Percentiles rank a stretch among this genome's conserved stretches.
These are phyloP conservation scores for Zygosaccharomyces sapae DNA, from an alignment of 1,139 yeast genomes.

Conservation along the genomic window DNA sequence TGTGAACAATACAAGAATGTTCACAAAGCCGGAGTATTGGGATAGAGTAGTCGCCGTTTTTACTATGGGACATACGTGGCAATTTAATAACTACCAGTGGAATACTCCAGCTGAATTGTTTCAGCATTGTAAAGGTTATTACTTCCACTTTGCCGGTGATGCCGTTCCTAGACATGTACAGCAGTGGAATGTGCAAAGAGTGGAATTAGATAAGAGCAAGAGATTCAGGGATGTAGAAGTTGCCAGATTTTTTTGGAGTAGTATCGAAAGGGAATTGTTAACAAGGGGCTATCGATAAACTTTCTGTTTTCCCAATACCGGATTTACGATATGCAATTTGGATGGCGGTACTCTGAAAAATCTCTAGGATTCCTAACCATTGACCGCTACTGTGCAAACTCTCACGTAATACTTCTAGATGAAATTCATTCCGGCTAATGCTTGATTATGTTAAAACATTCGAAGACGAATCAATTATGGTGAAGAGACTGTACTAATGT, in stretches of 20 bases:
- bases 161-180: slow-evolving; percentile 67
- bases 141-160: slow-evolving; percentile 73
- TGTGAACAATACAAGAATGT: slow-evolving; percentile 83
- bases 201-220: slow-evolving; percentile 73
- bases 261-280: slow-evolving; percentile 57
- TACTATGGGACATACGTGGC: slow-evolving; percentile 98
- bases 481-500: too few species aligned
- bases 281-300: slow-evolving; percentile 40
- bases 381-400: too few species aligned
- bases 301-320: neutral
- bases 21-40: slow-evolving; percentile 96
- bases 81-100: slow-evolving; percentile 82
- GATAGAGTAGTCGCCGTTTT: slow-evolving; percentile 90
- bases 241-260: slow-evolving; percentile 79
- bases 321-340: neutral
- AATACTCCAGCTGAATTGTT: slow-evolving; percentile 74
- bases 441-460: too few species aligned
- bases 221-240: slow-evolving; percentile 88
- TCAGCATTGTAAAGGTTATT: slow-evolving; percentile 80
- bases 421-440: too few species aligned
- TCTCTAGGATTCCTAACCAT: too few species aligned
- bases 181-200: slow-evolving; percentile 83
- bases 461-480: too few species aligned
- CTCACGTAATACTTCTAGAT: too few species aligned
- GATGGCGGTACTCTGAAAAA: too few species aligned